Percentiles rank a stretch among this genome's conserved stretches.
These are phyloP conservation scores for Phytophthora podocarpi DNA, from an alignment of 352 stramenopile species.

Conservation along the genomic window DNA sequence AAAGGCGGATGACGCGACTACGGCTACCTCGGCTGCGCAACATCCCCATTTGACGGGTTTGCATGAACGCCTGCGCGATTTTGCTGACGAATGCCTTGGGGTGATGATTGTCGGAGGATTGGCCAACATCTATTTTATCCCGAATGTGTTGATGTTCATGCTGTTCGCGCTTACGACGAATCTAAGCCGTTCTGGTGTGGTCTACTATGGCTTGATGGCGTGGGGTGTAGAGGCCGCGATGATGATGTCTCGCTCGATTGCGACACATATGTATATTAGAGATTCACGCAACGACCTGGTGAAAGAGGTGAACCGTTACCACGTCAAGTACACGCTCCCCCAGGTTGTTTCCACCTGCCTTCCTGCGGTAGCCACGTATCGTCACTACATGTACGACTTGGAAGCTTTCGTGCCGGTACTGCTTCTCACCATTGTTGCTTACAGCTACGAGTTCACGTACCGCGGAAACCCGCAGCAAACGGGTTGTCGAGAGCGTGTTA, in stretches of 20 bases:
- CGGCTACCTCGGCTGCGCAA: slow-evolving; percentile 1
- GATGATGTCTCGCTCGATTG: slow-evolving; percentile 59
- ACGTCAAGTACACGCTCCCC: slow-evolving; percentile 61
- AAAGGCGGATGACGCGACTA: background rate
- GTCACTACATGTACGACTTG: slow-evolving; percentile 54
- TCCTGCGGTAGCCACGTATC: slow-evolving; percentile 51
- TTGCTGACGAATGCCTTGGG: slow-evolving; percentile 62
- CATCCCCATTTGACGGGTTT: slow-evolving; percentile 9
- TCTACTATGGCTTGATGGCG: slow-evolving; percentile 46
- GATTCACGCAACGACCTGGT: slow-evolving; percentile 57
- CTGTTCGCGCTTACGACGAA: slow-evolving; percentile 57
- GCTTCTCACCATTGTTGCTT: slow-evolving; percentile 54
- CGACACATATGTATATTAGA: slow-evolving; percentile 62
- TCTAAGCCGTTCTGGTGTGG: slow-evolving; percentile 37
- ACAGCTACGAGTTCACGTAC: slow-evolving; percentile 75
- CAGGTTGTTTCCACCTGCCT: slow-evolving; percentile 43
- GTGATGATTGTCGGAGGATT: slow-evolving; percentile 54
- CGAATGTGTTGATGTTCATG: slow-evolving; percentile 52
- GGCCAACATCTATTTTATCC: slow-evolving; percentile 74
- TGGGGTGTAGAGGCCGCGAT: slow-evolving; percentile 57
- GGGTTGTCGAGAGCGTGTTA: slow-evolving; percentile 51
- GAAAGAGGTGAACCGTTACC: slow-evolving; percentile 50
- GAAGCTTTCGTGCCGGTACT: slow-evolving; percentile 52
- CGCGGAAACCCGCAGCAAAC: slow-evolving; percentile 67
- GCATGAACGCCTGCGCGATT: slow-evolving; percentile 40